phyloP scores from a whole-genome alignment of 176 grass and related monocot genomes.

The Juncus effusus region DNA sequence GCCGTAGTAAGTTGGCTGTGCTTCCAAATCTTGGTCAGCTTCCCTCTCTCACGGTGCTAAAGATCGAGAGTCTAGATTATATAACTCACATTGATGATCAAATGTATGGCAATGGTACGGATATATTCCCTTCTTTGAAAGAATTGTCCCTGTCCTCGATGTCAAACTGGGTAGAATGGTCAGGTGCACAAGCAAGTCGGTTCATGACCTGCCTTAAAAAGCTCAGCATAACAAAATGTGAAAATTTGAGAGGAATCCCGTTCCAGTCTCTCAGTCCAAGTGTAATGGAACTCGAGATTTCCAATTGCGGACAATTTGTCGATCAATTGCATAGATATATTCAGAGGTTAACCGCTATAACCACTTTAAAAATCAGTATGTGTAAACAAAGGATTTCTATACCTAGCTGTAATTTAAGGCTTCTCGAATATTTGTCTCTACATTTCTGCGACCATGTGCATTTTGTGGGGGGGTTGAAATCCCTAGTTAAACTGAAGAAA shows the following conservation, averaged over 20 bases:
- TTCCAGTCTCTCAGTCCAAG: slow-evolving; percentile 15
- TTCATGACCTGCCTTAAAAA: slow-evolving; percentile 16
- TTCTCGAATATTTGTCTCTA: neutral
- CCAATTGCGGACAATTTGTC: neutral
- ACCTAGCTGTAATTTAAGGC: neutral
- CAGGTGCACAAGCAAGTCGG: neutral
- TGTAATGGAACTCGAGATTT: slow-evolving; percentile 23
- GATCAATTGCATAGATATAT: neutral
- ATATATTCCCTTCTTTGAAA: slow-evolving; percentile 35
- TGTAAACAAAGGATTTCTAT: neutral
- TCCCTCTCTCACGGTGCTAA: slow-evolving; percentile 28
- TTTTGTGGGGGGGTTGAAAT: slow-evolving; percentile 4
- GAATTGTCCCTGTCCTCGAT: slow-evolving; percentile 27
- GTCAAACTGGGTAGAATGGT: slow-evolving; percentile 29
- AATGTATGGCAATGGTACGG: slow-evolving; percentile 32
- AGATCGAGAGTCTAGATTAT: slow-evolving; percentile 4
- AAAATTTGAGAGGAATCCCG: slow-evolving; percentile 9
- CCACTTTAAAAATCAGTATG: neutral
- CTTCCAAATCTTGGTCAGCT: slow-evolving; percentile 41
- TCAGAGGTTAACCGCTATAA: neutral
- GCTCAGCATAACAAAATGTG: slow-evolving; percentile 29
- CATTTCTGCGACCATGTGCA: neutral
- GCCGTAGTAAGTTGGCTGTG: slow-evolving; percentile 6
- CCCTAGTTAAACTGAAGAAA: neutral
- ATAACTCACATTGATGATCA: slow-evolving; percentile 21